phyloP scores from a whole-genome alignment of 2,329 filamentous ascomycete species.

The Aureobasidium pullulans region DNA sequence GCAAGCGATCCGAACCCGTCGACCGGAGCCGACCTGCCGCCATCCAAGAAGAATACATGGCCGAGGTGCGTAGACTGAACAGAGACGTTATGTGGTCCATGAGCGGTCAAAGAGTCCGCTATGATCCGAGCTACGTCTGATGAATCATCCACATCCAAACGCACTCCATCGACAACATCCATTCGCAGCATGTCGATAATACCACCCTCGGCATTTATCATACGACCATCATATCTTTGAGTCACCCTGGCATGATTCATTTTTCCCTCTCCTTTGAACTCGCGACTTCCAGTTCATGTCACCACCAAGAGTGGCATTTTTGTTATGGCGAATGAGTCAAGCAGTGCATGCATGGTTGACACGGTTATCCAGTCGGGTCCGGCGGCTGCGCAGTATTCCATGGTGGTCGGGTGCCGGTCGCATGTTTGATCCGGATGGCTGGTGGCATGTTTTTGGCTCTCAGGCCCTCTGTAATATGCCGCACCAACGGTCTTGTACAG shows the following conservation, averaged over 20 bases:
- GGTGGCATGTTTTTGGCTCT: not conserved
- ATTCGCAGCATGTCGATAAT: not conserved
- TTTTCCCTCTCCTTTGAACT: not conserved
- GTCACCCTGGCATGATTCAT: not conserved
- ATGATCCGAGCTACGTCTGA: constrained; percentile 5
- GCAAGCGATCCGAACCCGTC: not conserved
- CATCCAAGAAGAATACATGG: constrained; percentile 16
- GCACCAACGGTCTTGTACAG: not conserved
- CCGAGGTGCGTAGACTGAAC: constrained; percentile 14
- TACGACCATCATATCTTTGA: not conserved
- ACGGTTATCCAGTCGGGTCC: too few species aligned
- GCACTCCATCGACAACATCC: not conserved
- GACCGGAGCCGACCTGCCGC: constrained; percentile 10
- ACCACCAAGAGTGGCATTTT: not conserved
- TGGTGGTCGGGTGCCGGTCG: not conserved
- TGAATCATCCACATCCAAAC: not conserved
- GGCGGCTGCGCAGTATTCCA: not conserved
- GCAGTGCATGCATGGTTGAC: not conserved
- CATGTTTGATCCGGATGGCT: not conserved
- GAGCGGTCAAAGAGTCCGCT: not conserved
- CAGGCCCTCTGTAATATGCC: not conserved
- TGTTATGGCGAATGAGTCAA: not conserved
- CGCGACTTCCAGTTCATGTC: not conserved
- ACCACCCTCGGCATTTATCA: not conserved
- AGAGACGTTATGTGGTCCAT: constrained; percentile 11